These are phyloP conservation scores for Clonostachys chloroleuca DNA, from an alignment of 2,329 filamentous ascomycete genomes.

Conservation along the genomic window DNA sequence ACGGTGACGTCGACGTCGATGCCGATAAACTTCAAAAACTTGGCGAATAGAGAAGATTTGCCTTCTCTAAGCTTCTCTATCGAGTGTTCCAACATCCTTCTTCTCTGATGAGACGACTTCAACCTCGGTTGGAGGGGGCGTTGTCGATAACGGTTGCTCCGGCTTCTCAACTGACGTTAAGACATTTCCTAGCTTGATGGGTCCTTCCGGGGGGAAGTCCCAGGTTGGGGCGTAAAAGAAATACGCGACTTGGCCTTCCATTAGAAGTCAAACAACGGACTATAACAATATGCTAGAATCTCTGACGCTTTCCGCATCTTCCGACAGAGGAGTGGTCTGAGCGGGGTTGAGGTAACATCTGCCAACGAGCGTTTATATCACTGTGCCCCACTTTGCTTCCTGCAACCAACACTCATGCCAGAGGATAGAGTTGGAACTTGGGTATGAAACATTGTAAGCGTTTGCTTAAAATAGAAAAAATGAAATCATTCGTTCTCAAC, in stretches of 20 bases:
- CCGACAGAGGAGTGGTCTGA: no score
- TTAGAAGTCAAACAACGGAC: no score
- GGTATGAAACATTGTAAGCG: no score
- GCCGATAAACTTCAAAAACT: constrained; percentile 2
- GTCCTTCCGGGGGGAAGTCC: constrained; percentile 7
- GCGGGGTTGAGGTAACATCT: no score
- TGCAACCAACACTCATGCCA: no score
- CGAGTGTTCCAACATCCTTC: background rate
- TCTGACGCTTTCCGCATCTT: no score
- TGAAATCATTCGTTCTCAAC: no score
- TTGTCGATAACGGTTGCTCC: constrained; percentile 2
- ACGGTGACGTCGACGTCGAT: background rate
- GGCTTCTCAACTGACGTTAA: constrained; percentile 7
- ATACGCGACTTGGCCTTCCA: background rate
- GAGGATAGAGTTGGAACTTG: no score
- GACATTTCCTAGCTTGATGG: constrained; percentile 9
- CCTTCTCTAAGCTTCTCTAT: constrained; percentile 2
- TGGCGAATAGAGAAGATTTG: constrained; percentile 2
- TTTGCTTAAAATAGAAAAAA: no score
- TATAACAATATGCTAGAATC: no score
- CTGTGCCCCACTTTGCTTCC: no score
- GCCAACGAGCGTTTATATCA: no score
- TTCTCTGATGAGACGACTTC: constrained; percentile 1
- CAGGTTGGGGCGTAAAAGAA: constrained; percentile 8
- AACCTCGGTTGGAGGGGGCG: background rate